Evolutionary conservation across 148 eudicot species (phyloP).

Genomic region (Rhododendron kiyosumense): DNA sequence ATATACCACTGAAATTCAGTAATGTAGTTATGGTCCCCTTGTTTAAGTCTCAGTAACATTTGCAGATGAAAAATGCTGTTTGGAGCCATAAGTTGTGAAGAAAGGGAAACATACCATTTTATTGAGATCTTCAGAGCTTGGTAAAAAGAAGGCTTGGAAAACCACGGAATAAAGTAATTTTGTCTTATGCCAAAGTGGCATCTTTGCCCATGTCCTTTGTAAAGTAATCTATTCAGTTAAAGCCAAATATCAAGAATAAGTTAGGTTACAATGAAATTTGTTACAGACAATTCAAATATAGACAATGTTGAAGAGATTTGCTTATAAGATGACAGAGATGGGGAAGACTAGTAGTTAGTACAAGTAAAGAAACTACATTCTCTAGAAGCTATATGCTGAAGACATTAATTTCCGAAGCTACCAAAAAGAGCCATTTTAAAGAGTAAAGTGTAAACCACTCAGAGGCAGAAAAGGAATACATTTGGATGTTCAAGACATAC

Average conservation of each 20-base stretch:
- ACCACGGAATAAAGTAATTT: slow-evolving; percentile 27
- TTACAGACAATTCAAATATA: not conserved
- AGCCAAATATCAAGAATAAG: not conserved
- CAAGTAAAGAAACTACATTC: too few species aligned
- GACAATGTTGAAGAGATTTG: too few species aligned
- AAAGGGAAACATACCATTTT: slow-evolving; percentile 48
- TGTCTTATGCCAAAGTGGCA: slow-evolving; percentile 55
- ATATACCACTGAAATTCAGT: too few species aligned
- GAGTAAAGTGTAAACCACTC: not conserved
- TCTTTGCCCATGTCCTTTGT: slow-evolving; percentile 43
- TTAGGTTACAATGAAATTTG: not conserved
- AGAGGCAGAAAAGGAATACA: too few species aligned
- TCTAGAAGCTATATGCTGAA: not conserved
- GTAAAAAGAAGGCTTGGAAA: slow-evolving; percentile 26
- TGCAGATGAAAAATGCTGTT: not conserved
- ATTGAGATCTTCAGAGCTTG: slow-evolving; percentile 32
- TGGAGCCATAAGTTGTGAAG: not conserved
- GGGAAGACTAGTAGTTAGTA: too few species aligned
- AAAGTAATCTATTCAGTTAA: slow-evolving; percentile 32
- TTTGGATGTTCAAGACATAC: too few species aligned
- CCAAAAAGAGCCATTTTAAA: slow-evolving; percentile 17
- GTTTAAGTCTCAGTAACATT: too few species aligned
- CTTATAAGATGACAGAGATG: too few species aligned
- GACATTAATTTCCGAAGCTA: slow-evolving; percentile 13
- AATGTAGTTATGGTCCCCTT: too few species aligned